Conservation (phyloP, 345 rosid genomes). For the Populus deltoides region DNA sequence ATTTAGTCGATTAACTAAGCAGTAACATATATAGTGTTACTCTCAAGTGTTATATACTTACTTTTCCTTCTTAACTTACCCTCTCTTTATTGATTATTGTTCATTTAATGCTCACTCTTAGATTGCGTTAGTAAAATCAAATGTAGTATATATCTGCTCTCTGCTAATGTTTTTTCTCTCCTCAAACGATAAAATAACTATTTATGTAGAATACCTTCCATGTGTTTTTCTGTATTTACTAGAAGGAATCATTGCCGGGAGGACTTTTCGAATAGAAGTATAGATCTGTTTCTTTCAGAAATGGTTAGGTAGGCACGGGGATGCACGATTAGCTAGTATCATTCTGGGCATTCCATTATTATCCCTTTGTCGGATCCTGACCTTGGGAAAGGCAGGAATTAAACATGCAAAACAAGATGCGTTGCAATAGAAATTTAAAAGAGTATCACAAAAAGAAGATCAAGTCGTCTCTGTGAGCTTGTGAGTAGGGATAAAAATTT, state of each 20-base stretch:
- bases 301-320: constrained; percentile 10
- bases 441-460: background rate
- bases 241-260: background rate
- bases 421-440: constrained; percentile 1
- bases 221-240: background rate
- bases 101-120: background rate
- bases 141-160: background rate
- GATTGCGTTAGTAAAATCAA: constrained; percentile 8
- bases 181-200: background rate
- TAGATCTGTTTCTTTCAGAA: constrained; percentile 19
- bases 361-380: constrained; percentile 9
- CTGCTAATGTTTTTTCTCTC: background rate
- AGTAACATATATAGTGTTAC: constrained; percentile 12
- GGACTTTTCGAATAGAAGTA: constrained; percentile 7
- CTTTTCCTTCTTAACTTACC: background rate
- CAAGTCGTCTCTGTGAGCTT: background rate
- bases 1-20: background rate
- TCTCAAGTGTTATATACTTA: background rate
- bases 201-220: background rate
- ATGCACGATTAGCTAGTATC: constrained; percentile 19
- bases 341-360: constrained; percentile 28
- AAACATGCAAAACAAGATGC: background rate
- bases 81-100: constrained; percentile 4
- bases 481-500: too few relatives aligned
- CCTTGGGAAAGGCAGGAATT: background rate